Evolutionary conservation across 805 yeast species (phyloP), one percentile per base, ranked within the genome.

Genomic region (Saccharomycopsis sp.): DNA sequence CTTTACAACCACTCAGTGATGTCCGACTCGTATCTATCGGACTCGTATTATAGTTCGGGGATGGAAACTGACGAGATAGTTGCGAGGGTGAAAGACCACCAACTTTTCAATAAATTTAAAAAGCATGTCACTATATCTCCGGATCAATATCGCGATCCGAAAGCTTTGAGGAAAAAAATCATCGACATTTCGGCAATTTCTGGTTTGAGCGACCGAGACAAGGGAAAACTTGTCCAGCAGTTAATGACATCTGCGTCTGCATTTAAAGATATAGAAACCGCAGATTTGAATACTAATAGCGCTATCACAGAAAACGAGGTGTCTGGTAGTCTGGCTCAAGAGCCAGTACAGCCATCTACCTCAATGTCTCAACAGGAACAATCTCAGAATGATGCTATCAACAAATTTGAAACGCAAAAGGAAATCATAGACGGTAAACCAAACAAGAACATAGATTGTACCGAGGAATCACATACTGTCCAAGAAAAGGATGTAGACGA

Each of bases 401-500:
- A n/a, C n/a, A n/a, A n/a, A n/a, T n/a, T n/a, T n/a, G n/a, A n/a
- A n/a, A n/a, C n/a, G n/a, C n/a, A n/a, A n/a, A n/a, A n/a, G n/a
- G n/a, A n/a, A n/a, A n/a, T n/a, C n/a, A n/a, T n/a, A 37, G 79
- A 75, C 63, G 84, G 7, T 18, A 29, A 29, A 29, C 37, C 12
- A 12, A 29, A 29, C 12, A 29, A 29, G 37, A 12, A 29, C 12
- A 5, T 29, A 5, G 37, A 29, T n/a, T n/a, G n/a, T n/a, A n/a
- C n/a, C n/a, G n/a, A n/a, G n/a, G n/a, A n/a, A n/a, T n/a, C n/a
- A n/a, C n/a, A n/a, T n/a, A n/a, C n/a, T n/a, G n/a, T n/a, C 9
- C 37, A 5, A 29, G 37, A 7, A 12, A 23, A 14, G 57, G 4
- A 63, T 81, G 1, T 66, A 75, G 1, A 69, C 83, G 1, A 79